These are phyloP conservation scores for Penicillium paradoxum DNA, from an alignment of 495 filamentous ascomycete genomes.

Conservation along the genomic window DNA sequence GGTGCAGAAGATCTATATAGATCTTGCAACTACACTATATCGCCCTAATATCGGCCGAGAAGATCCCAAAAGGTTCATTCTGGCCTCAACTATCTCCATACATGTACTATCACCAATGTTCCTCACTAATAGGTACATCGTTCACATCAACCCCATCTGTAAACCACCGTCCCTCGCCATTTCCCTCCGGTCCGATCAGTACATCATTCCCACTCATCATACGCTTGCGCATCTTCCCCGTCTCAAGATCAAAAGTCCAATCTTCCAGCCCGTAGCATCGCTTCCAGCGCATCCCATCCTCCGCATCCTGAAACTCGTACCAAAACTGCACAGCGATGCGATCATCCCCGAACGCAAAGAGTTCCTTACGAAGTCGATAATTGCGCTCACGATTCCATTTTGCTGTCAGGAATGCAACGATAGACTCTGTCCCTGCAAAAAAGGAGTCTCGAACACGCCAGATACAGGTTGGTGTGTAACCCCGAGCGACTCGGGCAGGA, in stretches of 20 bases:
- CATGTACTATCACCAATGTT: slow-evolving; percentile 59
- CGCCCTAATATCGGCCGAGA: no score
- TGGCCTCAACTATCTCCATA: no score
- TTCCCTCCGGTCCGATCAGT: slow-evolving; percentile 49
- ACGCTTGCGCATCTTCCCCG: slow-evolving; percentile 79
- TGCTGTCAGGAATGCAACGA: slow-evolving; percentile 64
- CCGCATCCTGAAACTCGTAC: slow-evolving; percentile 77
- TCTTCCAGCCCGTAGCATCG: slow-evolving; percentile 87
- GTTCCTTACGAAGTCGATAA: slow-evolving; percentile 79
- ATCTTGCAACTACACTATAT: not conserved
- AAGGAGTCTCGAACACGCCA: slow-evolving; percentile 80
- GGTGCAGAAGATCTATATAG: not conserved
- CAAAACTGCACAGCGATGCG: slow-evolving; percentile 85
- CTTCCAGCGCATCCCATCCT: slow-evolving; percentile 73
- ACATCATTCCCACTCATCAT: slow-evolving; percentile 93
- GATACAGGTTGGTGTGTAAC: slow-evolving; percentile 72
- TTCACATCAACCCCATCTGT: slow-evolving; percentile 69
- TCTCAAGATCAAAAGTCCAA: slow-evolving; percentile 71
- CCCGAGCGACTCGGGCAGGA: slow-evolving; percentile 57
- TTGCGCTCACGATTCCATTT: slow-evolving; percentile 75
- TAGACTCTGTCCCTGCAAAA: slow-evolving; percentile 61
- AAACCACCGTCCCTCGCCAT: slow-evolving; percentile 53
- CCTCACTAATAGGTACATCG: slow-evolving; percentile 61
- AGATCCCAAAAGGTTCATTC: no score
- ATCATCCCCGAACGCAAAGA: slow-evolving; percentile 59